These are phyloP conservation scores for Tetracentron sinense DNA, from an alignment of 164 flowering plant species.

Conservation along the genomic window DNA sequence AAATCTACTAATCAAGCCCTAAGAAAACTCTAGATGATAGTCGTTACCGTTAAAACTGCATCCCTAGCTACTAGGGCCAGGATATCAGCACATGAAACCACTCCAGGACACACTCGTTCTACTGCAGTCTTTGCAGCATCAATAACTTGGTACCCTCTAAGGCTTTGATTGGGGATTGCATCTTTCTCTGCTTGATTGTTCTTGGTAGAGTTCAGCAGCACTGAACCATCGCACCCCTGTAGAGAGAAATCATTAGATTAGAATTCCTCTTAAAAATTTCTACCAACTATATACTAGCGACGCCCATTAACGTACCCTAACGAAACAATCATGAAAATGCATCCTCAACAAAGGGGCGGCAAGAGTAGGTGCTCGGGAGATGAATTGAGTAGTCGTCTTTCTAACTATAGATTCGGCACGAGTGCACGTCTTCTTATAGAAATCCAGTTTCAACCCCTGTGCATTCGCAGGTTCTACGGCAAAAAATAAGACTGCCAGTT, in stretches of 20 bases:
- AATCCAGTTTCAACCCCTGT: constrained; percentile 22
- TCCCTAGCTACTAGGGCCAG: constrained; percentile 59
- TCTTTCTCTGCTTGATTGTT: constrained; percentile 43
- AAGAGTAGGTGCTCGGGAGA: constrained; percentile 31
- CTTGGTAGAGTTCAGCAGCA: constrained; percentile 42
- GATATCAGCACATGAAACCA: constrained; percentile 56
- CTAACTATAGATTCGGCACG: constrained; percentile 24
- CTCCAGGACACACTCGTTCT: constrained; percentile 50
- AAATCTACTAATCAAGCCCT: too few species aligned
- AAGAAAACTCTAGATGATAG: constrained; percentile 1
- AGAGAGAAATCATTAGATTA: background rate
- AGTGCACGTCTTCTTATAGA: constrained; percentile 39
- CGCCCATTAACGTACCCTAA: constrained; percentile 49
- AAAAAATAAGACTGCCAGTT: constrained; percentile 8
- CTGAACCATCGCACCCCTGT: constrained; percentile 74
- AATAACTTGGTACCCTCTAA: constrained; percentile 49
- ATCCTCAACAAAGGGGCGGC: constrained; percentile 46
- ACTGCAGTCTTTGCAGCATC: constrained; percentile 44
- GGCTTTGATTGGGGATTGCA: constrained; percentile 33
- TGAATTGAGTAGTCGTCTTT: constrained; percentile 2
- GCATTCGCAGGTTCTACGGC: constrained; percentile 15
- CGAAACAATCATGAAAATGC: constrained; percentile 66
- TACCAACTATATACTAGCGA: too few species aligned
- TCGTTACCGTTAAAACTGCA: constrained; percentile 29
- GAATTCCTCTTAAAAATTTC: background rate